Base-by-base conservation (phyloP, 768 basidiomycete species). In the Leccinellum rugosiceps region DNA sequence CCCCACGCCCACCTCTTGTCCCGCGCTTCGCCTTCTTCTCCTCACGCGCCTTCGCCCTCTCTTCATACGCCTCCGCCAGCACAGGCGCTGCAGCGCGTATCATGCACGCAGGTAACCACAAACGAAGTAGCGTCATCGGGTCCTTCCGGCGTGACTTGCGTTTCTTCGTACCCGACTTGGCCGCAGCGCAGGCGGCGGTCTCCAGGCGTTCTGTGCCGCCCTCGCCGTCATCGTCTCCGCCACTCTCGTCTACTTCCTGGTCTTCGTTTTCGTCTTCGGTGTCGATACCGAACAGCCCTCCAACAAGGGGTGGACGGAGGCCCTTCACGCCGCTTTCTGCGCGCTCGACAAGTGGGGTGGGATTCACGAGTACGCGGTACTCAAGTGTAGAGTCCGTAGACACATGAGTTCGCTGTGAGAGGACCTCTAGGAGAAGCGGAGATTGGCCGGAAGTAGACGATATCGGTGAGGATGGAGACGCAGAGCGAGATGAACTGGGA, bases 51-150 rank as follows among this genome's bases (percentile, higher is more conserved):
- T 70, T 74, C 38, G 69, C 68, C 62, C 85, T 90, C 11, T 76
- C 79, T 57, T 90, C 83, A 60, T 79, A 94, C 17, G 79, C 79
- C 44, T 80, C 72, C 5, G 87, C 86, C 23, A 95, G 67, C 4
- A 73, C 72, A 9, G 91, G 88, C 58, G 85, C 87, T 2, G 82
- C 90, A 31, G 84, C 70, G 13, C 76, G 72, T 11, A 94, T 81
- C 78, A 96, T 87, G 53, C 80, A 85, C 23, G 88, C 91, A 0
- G 93, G 90, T 72, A 94, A 80, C 93, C 93, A 96, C 11, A 93
- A 68, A 14, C 87, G 79, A 50, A 86, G 68, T 54, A 81, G 80
- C 49, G 75, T 78, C n/a, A 76, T 72, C 0, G 86, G 86, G 5
- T 61, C 38, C 60, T 69, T 70, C 19, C 66, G 71, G 56, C 59